Evolutionary conservation across 129 eudicot genomes (phyloP), one percentile per base, ranked within the genome.

Genomic region (Dittrichia graveolens): DNA sequence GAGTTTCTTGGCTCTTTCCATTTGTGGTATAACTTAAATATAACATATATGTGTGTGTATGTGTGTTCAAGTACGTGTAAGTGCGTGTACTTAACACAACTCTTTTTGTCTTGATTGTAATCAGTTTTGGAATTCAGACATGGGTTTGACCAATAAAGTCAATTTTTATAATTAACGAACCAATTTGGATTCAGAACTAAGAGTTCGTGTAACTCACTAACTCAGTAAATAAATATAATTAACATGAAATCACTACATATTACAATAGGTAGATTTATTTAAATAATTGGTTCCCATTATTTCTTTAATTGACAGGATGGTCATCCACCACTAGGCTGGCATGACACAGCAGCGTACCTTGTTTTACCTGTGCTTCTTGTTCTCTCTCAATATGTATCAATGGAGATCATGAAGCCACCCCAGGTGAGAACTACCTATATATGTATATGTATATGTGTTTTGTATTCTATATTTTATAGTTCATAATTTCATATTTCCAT

Each of bases 321-420:
- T 50, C 99, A 94, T 88, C 99, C 99, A 63, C 97, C 97, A 46
- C 78, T 94, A 54, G 99, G 97, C 66, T 90, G 99, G 97, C 73
- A 67, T 68, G 97, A 94, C 73, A 86, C 99, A 43, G 88, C 88
- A 49, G 96, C 96, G 19, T 94, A 94, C 86, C 97, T 94, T 66
- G 96, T 94, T 63, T 78, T 94, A 73, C 97, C 99, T 38, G 94
- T 90, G 62, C 97, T 94, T 61, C 97, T 94, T 58, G 93, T 94
- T 74, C 89, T 78, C 78, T 94, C 99, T 44, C 99, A 94, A 34
- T 94, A 73, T 78, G 86, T 90, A 52, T 94, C 99, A 15, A 94
- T 90, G 99, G 97, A 94, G 84, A 72, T 94, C 65, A 94, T 94
- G 99, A 94, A 94, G 78, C 97, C 99, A 79, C 99, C 97, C 54